Evolutionary conservation across 2,329 filamentous ascomycete species (phyloP), one percentile per base, ranked within the genome.

Genomic region (Scedosporium aurantiacum): DNA sequence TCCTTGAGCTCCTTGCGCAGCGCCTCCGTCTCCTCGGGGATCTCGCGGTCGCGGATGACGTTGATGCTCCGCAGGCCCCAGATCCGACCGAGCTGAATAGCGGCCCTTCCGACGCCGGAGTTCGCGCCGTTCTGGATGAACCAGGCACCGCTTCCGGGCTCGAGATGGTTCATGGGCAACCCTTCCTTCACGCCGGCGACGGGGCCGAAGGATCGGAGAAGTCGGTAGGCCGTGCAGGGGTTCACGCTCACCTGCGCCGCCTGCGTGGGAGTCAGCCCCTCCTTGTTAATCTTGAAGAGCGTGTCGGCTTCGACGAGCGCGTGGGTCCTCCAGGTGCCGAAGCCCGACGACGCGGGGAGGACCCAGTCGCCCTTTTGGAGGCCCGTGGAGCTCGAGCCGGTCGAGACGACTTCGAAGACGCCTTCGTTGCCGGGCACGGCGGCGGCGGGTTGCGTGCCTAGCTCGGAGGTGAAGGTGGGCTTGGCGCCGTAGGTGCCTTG

Each of bases 41-140:
- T 83, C 14, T 84, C 79, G 21, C 94, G 80, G 65, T 89, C 86
- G 12, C 94, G 84, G 47, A 99, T 80, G 25, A 99, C 81, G 71
- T 97, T 97, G 73, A 99, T 89, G 70, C 88, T 95, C 69, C 90
- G 87, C 69, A 94, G 82, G 0, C 93, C 93, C 93, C 92, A 97
- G 60, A 91, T 80, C 67, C 77, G 81, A 1, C 84, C 93, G 1
- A 99, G 79, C 75, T 99, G 94, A 65, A 97, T 94, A 10, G 91
- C 93, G 2, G 92, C 89, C 45, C 94, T 80, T 1, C 94, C 94
- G 16, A 99, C 94, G 10, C 91, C 94, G 50, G 86, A 91, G 74
- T 99, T 99, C 45, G 93, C 94, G 6, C 93, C 94, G 72, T 99
- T 99, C 75, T 99, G 94, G 56, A 99, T 86, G 70, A 97, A 90